Percentiles rank a stretch among this genome's conserved stretches.
Evolutionary conservation across 768 basidiomycete species (phyloP).

Genomic region (Pseudohyphozyma bogoriensis): DNA sequence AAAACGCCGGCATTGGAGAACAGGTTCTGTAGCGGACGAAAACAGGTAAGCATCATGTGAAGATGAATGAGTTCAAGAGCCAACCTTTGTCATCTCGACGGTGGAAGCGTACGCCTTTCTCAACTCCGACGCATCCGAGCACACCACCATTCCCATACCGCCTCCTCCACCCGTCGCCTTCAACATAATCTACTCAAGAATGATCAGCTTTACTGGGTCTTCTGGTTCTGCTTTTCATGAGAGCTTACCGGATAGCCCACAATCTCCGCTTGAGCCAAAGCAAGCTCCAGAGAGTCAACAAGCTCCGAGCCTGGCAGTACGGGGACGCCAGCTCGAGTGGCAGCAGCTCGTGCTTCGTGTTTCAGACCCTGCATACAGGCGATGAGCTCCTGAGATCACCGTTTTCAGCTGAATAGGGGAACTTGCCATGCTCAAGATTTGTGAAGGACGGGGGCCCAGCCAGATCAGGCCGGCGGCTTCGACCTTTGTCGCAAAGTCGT

Average conservation of each 20-base stretch:
- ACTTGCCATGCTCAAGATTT: constrained; percentile 4
- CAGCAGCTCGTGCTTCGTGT: constrained; percentile 16
- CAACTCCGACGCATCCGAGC: constrained; percentile 40
- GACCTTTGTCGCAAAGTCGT: constrained; percentile 13
- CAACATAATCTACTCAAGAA: constrained; percentile 12
- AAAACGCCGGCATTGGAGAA: constrained; percentile 51
- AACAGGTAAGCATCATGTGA: no score
- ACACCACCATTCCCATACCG: constrained; percentile 57
- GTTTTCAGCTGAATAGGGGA: no score
- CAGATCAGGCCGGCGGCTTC: constrained; percentile 6
- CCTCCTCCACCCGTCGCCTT: constrained; percentile 55
- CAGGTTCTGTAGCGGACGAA: constrained; percentile 31
- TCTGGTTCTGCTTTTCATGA: neutral
- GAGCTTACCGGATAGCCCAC: constrained; percentile 51
- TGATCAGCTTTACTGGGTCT: neutral
- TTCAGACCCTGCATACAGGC: constrained; percentile 14
- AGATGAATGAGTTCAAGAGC: no score
- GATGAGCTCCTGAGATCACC: no score
- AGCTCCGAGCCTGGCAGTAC: constrained; percentile 47
- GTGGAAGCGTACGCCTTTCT: neutral
- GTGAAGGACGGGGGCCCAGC: constrained; percentile 10
- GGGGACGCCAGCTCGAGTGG: constrained; percentile 36
- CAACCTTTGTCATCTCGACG: constrained; percentile 11
- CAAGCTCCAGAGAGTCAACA: constrained; percentile 43
- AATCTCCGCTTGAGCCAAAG: constrained; percentile 39